Percentiles rank a stretch among this genome's conserved stretches.
phyloP scores from a whole-genome alignment of 768 basidiomycete species.

The Boletus patriciae region DNA sequence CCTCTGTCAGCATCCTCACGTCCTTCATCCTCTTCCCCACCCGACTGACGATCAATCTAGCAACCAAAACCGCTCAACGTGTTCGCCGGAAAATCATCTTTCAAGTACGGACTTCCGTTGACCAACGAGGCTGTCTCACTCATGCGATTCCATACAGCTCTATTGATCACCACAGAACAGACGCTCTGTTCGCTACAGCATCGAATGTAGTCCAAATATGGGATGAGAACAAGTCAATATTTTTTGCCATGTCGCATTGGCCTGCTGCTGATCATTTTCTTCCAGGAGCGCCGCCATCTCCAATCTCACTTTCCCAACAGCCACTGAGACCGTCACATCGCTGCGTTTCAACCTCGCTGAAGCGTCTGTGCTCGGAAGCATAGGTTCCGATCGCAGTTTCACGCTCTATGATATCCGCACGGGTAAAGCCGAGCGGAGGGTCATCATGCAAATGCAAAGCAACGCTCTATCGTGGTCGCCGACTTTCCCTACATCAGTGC shows the following conservation, averaged over 20 bases:
- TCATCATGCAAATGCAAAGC: conserved; percentile 92
- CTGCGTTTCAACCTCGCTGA: conserved; percentile 95
- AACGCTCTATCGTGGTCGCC: conserved; percentile 96
- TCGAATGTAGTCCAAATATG: conserved; percentile 94
- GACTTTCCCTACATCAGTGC: conserved; percentile 85
- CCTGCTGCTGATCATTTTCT: conserved; percentile 9
- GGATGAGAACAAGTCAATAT: conserved; percentile 86
- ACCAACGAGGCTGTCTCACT: neutral
- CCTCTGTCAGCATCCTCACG: conserved; percentile 35
- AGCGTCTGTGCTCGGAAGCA: conserved; percentile 89
- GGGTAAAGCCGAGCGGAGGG: conserved; percentile 89
- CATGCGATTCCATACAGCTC: conserved; percentile 54
- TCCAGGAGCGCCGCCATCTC: conserved; percentile 79
- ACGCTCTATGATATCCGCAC: conserved; percentile 96
- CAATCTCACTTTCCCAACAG: conserved; percentile 82
- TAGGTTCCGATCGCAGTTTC: conserved; percentile 94
- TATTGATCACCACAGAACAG: conserved; percentile 90
- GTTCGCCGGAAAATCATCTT: conserved; percentile 83
- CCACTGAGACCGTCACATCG: conserved; percentile 83
- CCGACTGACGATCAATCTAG: conserved; percentile 14
- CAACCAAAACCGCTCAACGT: conserved; percentile 65
- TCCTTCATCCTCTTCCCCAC: neutral
- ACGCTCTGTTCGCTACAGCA: conserved; percentile 91
- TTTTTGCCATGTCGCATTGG: neutral
- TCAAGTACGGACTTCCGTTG: conserved; percentile 63